Base-by-base conservation (phyloP, 2,329 filamentous ascomycete genomes). In the Plectosphaerella cucumerina region DNA sequence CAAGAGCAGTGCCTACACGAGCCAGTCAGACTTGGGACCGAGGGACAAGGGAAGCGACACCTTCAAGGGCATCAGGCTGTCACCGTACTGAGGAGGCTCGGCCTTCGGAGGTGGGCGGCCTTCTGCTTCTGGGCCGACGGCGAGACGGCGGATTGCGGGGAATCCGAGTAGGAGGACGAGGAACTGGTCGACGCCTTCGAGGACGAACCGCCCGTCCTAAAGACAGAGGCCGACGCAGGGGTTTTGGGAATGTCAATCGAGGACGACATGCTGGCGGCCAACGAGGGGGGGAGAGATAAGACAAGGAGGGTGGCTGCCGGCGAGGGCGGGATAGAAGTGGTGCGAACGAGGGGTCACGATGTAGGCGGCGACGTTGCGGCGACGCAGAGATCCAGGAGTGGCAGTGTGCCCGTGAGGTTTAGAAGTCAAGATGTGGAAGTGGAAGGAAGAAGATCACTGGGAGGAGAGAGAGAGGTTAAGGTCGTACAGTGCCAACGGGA, bases 201-300 rank as follows among this genome's bases (percentile, higher is more conserved):
- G 3, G 70, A 68, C 44, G 70, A 65, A 51, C 66, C 62, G 54
- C 47, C 37, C n/a, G 21, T 35, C 37, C 47, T 22, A 21, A 69
- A 73, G 48, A 62, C 60, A 33, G 63, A 57, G 21, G 65, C 61
- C 44, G 68, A 65, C 47, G 67, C 65, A 39, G 65, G 65, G 42
- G 61, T 70, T 55, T 68, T 67, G 59, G 85, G 86, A 59, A 90
- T 90, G 57, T 79, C 75, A 70, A 89, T 89, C 53, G 84, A 87
- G 53, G 84, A 84, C 53, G 84, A 85, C 82, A 86, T 84, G 58
- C 56, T 68, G 56, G 60, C 52, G 56, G 44, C n/a, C 10, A 21
- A 11, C 42, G 5, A n/a, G 10, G 14, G 20, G 12, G 21, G 20
- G 21, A 21, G 18, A 15, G 42, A 44, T 26, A 44, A 44, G 20